A percentile compares a stretch with the other conserved stretches of the same genome.
phyloP scores from a whole-genome alignment of 2,329 filamentous ascomycete genomes.

The Cercospora brassicicola region DNA sequence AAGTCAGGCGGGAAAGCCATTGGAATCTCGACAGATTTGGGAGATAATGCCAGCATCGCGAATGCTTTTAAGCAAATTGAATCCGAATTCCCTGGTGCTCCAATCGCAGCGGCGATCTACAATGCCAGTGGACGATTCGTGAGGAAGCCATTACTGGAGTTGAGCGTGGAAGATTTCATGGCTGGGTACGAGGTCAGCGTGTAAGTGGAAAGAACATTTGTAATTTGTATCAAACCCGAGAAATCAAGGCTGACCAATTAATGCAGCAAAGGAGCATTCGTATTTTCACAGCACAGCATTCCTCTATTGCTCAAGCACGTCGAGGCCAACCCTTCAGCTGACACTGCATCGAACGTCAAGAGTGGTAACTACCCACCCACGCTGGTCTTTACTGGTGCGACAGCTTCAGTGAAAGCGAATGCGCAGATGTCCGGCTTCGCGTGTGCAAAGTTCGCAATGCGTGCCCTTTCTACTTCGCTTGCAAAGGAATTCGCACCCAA shows the following conservation, averaged over 20 bases:
- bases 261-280: conserved; percentile 65
- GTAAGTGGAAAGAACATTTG: conserved; percentile 39
- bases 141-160: conserved; percentile 62
- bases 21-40: conserved; percentile 67
- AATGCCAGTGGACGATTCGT: conserved; percentile 64
- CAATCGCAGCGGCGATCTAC: conserved; percentile 58
- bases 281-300: conserved; percentile 71
- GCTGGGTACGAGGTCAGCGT: conserved; percentile 52
- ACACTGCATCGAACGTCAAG: conserved; percentile 23
- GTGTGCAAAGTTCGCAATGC: conserved; percentile 74
- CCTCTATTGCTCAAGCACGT: conserved; percentile 68
- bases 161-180: conserved; percentile 59
- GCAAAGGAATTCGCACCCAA: conserved; percentile 81
- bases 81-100: conserved; percentile 55
- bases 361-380: conserved; percentile 66
- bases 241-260: conserved; percentile 1
- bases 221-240: neutral
- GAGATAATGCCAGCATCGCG: conserved; percentile 56
- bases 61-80: conserved; percentile 64
- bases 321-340: conserved; percentile 27
- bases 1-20: conserved; percentile 66
- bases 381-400: conserved; percentile 83
- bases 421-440: conserved; percentile 71
- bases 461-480: conserved; percentile 71
- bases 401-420: conserved; percentile 72